phyloP scores from a whole-genome alignment of 2,329 filamentous ascomycete genomes.

The Malbranchea zuffiana region DNA sequence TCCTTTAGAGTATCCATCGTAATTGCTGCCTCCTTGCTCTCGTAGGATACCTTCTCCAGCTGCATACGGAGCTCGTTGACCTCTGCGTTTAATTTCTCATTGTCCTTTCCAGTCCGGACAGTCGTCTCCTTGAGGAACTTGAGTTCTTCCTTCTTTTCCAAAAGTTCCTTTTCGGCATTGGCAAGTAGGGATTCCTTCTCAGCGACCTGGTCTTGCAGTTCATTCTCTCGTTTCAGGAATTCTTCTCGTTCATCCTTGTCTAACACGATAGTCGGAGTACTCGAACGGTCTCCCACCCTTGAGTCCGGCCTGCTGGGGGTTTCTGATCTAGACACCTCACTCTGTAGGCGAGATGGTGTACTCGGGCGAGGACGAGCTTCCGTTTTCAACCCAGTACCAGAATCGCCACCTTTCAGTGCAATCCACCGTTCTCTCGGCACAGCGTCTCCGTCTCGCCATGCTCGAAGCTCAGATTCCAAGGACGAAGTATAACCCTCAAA shows the following conservation, averaged over 20 bases:
- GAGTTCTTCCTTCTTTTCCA: slow-evolving; percentile 78
- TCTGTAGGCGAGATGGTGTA: slow-evolving; percentile 32
- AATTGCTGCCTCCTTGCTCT: slow-evolving; percentile 92
- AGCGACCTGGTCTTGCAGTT: slow-evolving; percentile 89
- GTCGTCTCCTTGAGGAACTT: slow-evolving; percentile 76
- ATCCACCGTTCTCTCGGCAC: slow-evolving; percentile 89
- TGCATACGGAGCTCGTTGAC: slow-evolving; percentile 95
- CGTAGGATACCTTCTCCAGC: slow-evolving; percentile 85
- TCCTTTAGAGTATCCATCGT: slow-evolving; percentile 97
- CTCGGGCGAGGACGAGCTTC: slow-evolving; percentile 37
- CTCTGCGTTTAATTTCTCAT: slow-evolving; percentile 74
- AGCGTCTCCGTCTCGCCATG: slow-evolving; percentile 77
- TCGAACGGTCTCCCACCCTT: slow-evolving; percentile 65
- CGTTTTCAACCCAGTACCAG: slow-evolving; percentile 37
- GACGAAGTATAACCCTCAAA: slow-evolving; percentile 79
- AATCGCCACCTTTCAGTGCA: slow-evolving; percentile 49
- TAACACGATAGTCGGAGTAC: slow-evolving; percentile 74
- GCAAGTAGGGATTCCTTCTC: slow-evolving; percentile 80
- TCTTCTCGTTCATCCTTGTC: slow-evolving; percentile 97
- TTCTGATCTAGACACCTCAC: slow-evolving; percentile 42
- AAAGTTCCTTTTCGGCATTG: slow-evolving; percentile 66
- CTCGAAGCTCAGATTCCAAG: slow-evolving; percentile 71
- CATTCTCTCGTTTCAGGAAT: slow-evolving; percentile 87
- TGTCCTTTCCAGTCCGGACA: slow-evolving; percentile 72
- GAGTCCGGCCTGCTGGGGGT: slow-evolving; percentile 54